A percentile compares a stretch with the other conserved stretches of the same genome.
phyloP scores from a whole-genome alignment of 106 monocot species.

The Allium cepa region DNA sequence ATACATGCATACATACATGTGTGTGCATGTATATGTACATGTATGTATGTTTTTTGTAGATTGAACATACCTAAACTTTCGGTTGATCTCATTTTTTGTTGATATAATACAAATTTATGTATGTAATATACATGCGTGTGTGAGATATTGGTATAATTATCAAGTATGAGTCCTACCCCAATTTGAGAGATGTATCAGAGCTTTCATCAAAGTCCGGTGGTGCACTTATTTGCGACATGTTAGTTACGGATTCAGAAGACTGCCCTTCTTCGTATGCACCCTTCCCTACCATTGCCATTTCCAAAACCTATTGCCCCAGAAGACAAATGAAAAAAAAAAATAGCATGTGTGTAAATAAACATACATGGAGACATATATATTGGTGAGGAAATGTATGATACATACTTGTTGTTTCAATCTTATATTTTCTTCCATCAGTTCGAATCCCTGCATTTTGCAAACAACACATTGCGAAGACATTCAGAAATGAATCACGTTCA shows the following conservation, averaged over 20 bases:
- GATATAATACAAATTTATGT: neutral
- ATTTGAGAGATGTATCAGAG: slow-evolving; percentile 50
- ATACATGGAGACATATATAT: neutral
- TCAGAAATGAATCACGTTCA: too few relatives aligned
- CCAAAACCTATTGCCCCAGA: slow-evolving; percentile 22
- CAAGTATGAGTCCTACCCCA: slow-evolving; percentile 29
- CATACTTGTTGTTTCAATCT: slow-evolving; percentile 47
- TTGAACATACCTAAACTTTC: too few relatives aligned
- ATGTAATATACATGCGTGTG: neutral
- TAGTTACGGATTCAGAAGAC: slow-evolving; percentile 57
- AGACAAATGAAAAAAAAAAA: neutral
- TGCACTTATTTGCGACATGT: slow-evolving; percentile 12
- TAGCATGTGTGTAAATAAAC: neutral
- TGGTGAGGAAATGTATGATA: neutral
- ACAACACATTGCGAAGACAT: neutral
- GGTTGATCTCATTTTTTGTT: too few relatives aligned
- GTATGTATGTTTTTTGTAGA: too few relatives aligned
- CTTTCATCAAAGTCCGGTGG: slow-evolving; percentile 39
- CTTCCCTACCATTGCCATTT: slow-evolving; percentile 26
- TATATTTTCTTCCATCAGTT: slow-evolving; percentile 59
- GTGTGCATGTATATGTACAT: too few relatives aligned
- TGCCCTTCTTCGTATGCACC: slow-evolving; percentile 40
- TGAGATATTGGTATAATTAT: too few relatives aligned
- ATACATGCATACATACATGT: too few relatives aligned
- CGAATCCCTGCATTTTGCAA: slow-evolving; percentile 23